Evolutionary conservation across 2,329 filamentous ascomycete genomes (phyloP), one percentile per base, ranked within the genome.

Genomic region (Colletotrichum coccodes): DNA sequence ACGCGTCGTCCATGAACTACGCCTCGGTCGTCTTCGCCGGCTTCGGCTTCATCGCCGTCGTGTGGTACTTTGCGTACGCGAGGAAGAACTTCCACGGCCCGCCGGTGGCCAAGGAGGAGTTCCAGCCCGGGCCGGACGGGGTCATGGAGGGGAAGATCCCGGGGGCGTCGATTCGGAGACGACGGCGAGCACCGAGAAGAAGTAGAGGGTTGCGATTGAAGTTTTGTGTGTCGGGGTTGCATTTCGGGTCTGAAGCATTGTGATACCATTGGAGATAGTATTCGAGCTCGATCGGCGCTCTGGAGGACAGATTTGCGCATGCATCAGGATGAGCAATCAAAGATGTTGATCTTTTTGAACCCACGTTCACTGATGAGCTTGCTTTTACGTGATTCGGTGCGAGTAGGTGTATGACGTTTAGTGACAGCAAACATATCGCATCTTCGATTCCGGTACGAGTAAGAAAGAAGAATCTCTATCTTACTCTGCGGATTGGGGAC

Each of bases 41-140:
- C 0, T 91, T 92, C 67, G 90, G 85, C 0, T 71, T 79, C 16
- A 87, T 91, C 68, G 90, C 88, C 58, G 77, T 90, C 12, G 71
- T 81, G 4, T 92, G 90, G 90, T 92, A 92, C 77, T 83, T 91
- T 71, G 82, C 82, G 1, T 87, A 89, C 74, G 90, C 89, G 8
- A 81, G 89, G 58, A 90, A 89, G 78, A 85, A 88, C 71, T 92
- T 92, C 73, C 89, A 82, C 4, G 90, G 90, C 0, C 90, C 90
- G 4, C 81, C 82, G 0, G 72, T 83, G 28, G 66, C 77, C 60
- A 74, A 78, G 71, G 71, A 73, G 53, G 71, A 68, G 64, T 74
- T 68, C 32, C 68, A 71, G 60, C 68, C 69, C 4, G 70, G 64
- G 1, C 61, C 62, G 21, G 68, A 71, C 8, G 68, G 54, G 0